phyloP scores from a whole-genome alignment of 129 eudicot genomes.

The Centrapalus pauciflorus region DNA sequence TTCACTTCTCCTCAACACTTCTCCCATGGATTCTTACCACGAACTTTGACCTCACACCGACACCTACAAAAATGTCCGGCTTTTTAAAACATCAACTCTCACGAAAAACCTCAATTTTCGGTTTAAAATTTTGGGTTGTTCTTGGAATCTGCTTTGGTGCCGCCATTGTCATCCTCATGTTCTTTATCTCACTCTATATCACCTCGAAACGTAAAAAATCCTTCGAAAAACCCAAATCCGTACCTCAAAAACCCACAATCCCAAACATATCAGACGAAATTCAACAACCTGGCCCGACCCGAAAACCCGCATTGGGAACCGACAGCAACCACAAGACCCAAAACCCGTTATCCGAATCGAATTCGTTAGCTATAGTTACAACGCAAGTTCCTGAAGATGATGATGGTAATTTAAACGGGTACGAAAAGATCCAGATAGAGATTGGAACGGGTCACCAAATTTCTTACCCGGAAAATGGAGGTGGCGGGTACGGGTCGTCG shows the following conservation, averaged over 20 bases:
- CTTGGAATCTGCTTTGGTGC: slow-evolving; percentile 72
- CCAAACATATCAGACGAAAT: slow-evolving; percentile 66
- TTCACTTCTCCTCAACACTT: slow-evolving; percentile 4
- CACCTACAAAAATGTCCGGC: slow-evolving; percentile 28
- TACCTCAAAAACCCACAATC: slow-evolving; percentile 48
- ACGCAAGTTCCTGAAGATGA: slow-evolving; percentile 31
- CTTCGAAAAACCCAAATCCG: slow-evolving; percentile 4
- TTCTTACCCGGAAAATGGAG: slow-evolving; percentile 41
- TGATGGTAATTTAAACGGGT: slow-evolving; percentile 27
- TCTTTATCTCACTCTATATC: slow-evolving; percentile 65
- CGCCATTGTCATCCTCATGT: slow-evolving; percentile 47
- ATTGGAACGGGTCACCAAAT: slow-evolving; percentile 66
- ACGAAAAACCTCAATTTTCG: slow-evolving; percentile 63
- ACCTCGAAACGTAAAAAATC: slow-evolving; percentile 41
- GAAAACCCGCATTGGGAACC: slow-evolving; percentile 1
- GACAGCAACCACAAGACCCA: background rate
- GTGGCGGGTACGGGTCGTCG: slow-evolving; percentile 36
- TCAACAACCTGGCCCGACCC: slow-evolving; percentile 49
- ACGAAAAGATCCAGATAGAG: slow-evolving; percentile 60
- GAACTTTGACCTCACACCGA: slow-evolving; percentile 11
- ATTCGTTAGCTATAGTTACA: slow-evolving; percentile 27
- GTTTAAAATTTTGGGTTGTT: slow-evolving; percentile 71
- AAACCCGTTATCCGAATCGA: slow-evolving; percentile 29
- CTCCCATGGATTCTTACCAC: background rate
- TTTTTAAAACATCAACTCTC: slow-evolving; percentile 52